Conservation (phyloP, 148 eudicot species). For the Heliamphora exappendiculata region DNA sequence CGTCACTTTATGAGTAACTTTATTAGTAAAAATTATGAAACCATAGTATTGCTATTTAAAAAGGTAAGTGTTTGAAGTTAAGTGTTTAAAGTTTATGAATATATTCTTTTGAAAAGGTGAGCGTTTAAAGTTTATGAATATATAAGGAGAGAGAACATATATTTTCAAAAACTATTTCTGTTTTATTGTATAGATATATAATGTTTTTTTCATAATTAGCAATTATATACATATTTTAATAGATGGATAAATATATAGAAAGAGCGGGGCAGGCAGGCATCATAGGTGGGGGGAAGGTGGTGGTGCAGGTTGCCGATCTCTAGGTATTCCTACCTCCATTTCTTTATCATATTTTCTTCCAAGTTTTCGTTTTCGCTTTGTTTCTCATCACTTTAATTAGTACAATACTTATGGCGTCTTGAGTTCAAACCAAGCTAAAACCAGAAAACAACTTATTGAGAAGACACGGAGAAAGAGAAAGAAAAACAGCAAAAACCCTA, state of each 20-base stretch:
- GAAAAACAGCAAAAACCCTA: neutral
- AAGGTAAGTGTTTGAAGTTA: too few species aligned
- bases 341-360: neutral
- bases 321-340: constrained; percentile 3
- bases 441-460: constrained; percentile 7
- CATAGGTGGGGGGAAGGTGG: neutral
- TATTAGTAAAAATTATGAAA: too few species aligned
- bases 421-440: constrained; percentile 40
- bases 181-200: too few species aligned
- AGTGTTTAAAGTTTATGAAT: neutral
- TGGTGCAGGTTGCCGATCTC: constrained; percentile 1
- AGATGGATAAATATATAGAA: neutral
- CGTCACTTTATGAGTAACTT: too few species aligned
- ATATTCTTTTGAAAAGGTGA: too few species aligned
- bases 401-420: neutral
- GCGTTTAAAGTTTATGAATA: too few species aligned
- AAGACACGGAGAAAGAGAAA: neutral
- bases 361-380: neutral
- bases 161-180: too few species aligned
- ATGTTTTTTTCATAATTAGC: too few species aligned
- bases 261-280: neutral
- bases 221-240: neutral
- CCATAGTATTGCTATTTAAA: too few species aligned
- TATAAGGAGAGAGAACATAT: too few species aligned
- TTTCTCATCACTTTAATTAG: neutral